These are phyloP conservation scores for Vigna nakashimae DNA, from an alignment of 306 rosid species.

Conservation along the genomic window DNA sequence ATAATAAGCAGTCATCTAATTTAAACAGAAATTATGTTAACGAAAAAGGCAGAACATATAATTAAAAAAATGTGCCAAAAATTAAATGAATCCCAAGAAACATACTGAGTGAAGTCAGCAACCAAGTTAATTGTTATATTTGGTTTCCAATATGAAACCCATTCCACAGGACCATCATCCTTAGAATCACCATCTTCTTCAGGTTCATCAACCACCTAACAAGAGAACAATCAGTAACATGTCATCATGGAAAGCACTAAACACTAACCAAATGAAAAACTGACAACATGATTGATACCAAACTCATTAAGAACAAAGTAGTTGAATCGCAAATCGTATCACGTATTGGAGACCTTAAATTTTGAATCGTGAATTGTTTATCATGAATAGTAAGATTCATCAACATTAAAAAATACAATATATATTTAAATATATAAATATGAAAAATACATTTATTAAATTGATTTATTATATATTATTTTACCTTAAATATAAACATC, in stretches of 20 bases:
- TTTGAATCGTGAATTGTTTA: too few species aligned
- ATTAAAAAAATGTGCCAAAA: conserved; percentile 14
- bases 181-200: conserved; percentile 68
- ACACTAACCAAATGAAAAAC: conserved; percentile 32
- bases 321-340: too few species aligned
- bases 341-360: too few species aligned
- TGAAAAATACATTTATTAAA: too few species aligned
- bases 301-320: background rate
- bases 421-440: too few species aligned
- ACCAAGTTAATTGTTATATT: conserved; percentile 90
- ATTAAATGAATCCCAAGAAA: conserved; percentile 33
- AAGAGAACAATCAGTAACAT: conserved; percentile 27
- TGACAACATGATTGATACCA: background rate
- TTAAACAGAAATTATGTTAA: too few species aligned
- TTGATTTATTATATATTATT: too few species aligned
- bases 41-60: background rate
- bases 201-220: conserved; percentile 68
- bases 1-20: background rate
- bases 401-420: too few species aligned
- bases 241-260: background rate
- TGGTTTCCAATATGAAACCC: conserved; percentile 91
- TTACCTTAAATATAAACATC: background rate
- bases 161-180: conserved; percentile 75
- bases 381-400: too few species aligned
- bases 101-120: conserved; percentile 88